Percentiles rank a stretch among this genome's conserved stretches.
Evolutionary conservation across 257 asterid genomes (phyloP).

Genomic region (Nyctanthes arbortristis): DNA sequence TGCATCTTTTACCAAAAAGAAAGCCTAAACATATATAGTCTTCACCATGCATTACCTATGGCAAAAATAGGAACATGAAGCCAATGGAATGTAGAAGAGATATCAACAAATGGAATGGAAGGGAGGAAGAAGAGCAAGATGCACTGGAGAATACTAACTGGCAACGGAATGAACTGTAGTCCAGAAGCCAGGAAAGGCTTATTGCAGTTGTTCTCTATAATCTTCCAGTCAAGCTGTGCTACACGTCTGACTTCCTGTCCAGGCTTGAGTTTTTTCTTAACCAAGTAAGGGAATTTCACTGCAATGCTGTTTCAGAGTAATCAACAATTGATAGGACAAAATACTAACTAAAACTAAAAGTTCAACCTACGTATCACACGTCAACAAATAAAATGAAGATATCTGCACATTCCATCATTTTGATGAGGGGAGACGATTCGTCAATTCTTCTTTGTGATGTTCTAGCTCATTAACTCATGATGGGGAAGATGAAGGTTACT

Average conservation of each 20-base stretch:
- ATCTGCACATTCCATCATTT: not conserved
- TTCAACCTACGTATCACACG: not conserved
- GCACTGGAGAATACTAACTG: constrained; percentile 55
- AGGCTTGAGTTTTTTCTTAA: constrained; percentile 68
- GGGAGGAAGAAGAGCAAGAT: constrained; percentile 22
- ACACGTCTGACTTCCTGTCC: constrained; percentile 97
- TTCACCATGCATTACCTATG: constrained; percentile 98
- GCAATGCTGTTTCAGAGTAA: constrained; percentile 65
- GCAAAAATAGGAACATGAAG: constrained; percentile 23
- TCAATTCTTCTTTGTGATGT: not conserved
- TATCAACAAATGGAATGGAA: constrained; percentile 15
- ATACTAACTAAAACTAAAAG: constrained; percentile 21
- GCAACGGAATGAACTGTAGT: constrained; percentile 78
- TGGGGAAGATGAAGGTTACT: not conserved
- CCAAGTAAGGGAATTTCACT: constrained; percentile 83
- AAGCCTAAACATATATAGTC: constrained; percentile 90
- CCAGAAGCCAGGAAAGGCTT: constrained; percentile 89
- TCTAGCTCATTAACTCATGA: not conserved
- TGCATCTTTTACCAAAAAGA: constrained; percentile 76
- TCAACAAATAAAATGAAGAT: not conserved
- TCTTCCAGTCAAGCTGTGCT: constrained; percentile 90
- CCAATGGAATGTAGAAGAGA: constrained; percentile 21
- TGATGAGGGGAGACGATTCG: not conserved
- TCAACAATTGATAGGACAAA: constrained; percentile 13
- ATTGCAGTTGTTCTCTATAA: constrained; percentile 64